Conservation (phyloP, 495 filamentous ascomycete species). For the Hypoxylon trugodes region DNA sequence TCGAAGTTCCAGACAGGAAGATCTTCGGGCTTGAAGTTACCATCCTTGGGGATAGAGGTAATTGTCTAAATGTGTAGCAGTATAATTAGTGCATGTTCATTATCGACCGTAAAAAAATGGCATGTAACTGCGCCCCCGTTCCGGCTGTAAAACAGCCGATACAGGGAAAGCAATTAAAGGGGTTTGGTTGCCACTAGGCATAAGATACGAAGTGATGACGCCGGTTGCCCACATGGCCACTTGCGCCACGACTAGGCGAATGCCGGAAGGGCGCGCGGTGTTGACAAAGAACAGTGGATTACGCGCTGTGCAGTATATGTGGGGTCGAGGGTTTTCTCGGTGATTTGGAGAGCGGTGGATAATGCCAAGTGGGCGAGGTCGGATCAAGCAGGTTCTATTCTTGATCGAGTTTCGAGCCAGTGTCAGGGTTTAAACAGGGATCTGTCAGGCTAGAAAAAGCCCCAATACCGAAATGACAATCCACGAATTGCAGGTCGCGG, state of each 20-base stretch:
- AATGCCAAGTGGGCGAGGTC: slow-evolving; percentile 37
- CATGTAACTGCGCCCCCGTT: slow-evolving; percentile 5
- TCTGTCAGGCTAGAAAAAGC: slow-evolving; percentile 22
- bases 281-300: slow-evolving; percentile 27
- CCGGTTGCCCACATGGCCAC: slow-evolving; percentile 24
- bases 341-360: slow-evolving; percentile 15
- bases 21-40: slow-evolving; percentile 68
- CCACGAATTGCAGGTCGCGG: slow-evolving; percentile 33
- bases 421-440: slow-evolving; percentile 24
- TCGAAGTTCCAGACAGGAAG: slow-evolving; percentile 99
- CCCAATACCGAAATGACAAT: slow-evolving; percentile 8
- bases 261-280: slow-evolving; percentile 20
- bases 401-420: slow-evolving; percentile 27
- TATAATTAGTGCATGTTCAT: slow-evolving; percentile 27
- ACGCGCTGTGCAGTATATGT: slow-evolving; percentile 18
- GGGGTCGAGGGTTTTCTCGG: slow-evolving; percentile 23
- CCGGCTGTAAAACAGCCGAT: not conserved
- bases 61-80: slow-evolving; percentile 71
- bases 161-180: not conserved
- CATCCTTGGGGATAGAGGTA: slow-evolving; percentile 63
- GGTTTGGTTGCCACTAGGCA: slow-evolving; percentile 30
- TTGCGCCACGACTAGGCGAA: slow-evolving; percentile 23
- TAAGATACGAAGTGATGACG: slow-evolving; percentile 21
- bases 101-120: not conserved
- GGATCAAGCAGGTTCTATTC: slow-evolving; percentile 42